Base-by-base conservation (phyloP, 169 alveolate species). In the Miamiensis avidus region DNA sequence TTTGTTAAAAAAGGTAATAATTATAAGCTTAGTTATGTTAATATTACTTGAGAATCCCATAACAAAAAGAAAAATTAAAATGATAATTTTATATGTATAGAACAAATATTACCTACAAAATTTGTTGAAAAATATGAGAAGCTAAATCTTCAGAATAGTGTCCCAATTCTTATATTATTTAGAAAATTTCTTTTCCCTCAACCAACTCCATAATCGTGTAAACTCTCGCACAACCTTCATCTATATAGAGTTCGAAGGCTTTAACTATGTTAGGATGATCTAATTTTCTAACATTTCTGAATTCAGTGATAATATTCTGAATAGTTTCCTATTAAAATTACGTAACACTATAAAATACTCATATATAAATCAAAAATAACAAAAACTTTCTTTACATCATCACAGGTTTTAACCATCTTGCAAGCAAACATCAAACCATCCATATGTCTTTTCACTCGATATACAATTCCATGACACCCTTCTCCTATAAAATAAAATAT, bases 101-200 rank as follows among this genome's bases (percentile, higher is more conserved):
- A n/a, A n/a, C n/a, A n/a, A n/a, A n/a, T n/a, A 94, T 89, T 49
- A 94, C 95, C 82, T 82, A 78, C 25, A 94, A 85, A 29, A 92
- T 89, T 87, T 94, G 89, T 73, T 87, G 87, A 86, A 94, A 93
- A 65, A 94, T 82, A 64, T 89, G 86, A 31, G 87, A 89, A 32
- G 97, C 96, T 29, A 65, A 64, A 32, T 65, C 78, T 76, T 82
- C 89, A 74, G 82, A 82, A 79, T 89, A 89, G 75, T 89, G 78
- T 72, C 93, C 93, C 30, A 92, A 81, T 88, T 94, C 91, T 77
- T 89, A 86, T 28, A 94, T 89, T 29, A 91, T 84, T 49, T 93
- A 93, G 85, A 92, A 92, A 82, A 94, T 84, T 83, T 94, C 95
- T 78, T 92, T 89, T 0, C 95, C 97, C 29, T 91, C 89, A n/a